Evolutionary conservation across 371 early-diverging fungal species (phyloP), one percentile per base, ranked within the genome.

Genomic region (Zychaea mexicana): DNA sequence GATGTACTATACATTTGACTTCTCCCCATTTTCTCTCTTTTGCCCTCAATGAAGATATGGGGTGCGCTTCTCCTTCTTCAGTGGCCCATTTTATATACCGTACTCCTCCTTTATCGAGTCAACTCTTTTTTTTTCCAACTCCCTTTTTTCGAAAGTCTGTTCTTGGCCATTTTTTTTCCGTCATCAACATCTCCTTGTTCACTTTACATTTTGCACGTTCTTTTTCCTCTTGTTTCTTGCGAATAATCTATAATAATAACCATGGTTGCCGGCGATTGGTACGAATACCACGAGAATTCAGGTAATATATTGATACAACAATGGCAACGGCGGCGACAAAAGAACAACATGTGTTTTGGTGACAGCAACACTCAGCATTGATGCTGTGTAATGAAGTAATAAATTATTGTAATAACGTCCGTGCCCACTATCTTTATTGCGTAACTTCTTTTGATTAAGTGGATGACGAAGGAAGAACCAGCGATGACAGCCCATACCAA

Each of bases 251-350:
- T 17, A n/a, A 31, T 30, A 8, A 19, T 27, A 31, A 55, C 8
- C 2, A 55, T 55, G 56, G 56, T 21, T 17, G 56, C 56, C 21
- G 33, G 56, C 21, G 56, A 55, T 24, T 55, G 56, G 56, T 55
- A 33, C 24, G 56, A 55, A 36, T 55, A 55, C 33, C 36, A 33
- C 26, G 56, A 55, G 36, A 33, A 55, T 55, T 21, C 56, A 33
- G 56, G 56, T 55, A 55, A 9, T n/a, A n/a, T n/a, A n/a, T n/a
- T n/a, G n/a, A n/a, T n/a, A n/a, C n/a, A n/a, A n/a, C n/a, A n/a
- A n/a, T n/a, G n/a, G n/a, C n/a, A n/a, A n/a, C n/a, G n/a, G n/a
- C n/a, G n/a, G n/a, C n/a, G n/a, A 19, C n/a, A 22, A 31, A 28
- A 32, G 15, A n/a, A 54, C 8, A 6, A n/a, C 54, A 30, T 30